Conservation (phyloP, 257 asterid genomes). For the Thymus quinquecostatus region DNA sequence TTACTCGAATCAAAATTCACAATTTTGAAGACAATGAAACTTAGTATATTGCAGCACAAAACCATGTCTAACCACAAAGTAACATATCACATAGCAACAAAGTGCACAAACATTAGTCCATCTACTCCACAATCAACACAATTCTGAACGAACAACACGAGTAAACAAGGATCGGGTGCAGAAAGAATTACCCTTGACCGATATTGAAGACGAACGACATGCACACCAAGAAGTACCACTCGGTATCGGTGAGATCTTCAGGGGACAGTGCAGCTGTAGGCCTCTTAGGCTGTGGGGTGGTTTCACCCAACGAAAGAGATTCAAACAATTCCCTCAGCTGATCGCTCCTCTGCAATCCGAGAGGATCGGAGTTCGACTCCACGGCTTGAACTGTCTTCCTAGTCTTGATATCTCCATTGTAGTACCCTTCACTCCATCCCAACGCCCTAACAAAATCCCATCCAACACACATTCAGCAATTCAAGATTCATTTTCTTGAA, state of each 20-base stretch:
- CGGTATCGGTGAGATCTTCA: constrained; percentile 89
- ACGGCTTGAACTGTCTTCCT: constrained; percentile 71
- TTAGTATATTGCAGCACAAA: neutral
- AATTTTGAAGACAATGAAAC: neutral
- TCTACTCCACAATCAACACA: neutral
- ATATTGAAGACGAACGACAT: constrained; percentile 77
- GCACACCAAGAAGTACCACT: constrained; percentile 97
- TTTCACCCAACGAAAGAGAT: constrained; percentile 69
- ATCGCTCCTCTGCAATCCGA: constrained; percentile 79
- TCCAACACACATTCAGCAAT: constrained; percentile 7
- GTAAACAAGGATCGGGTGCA: neutral
- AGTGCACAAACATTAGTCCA: neutral
- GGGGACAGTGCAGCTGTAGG: constrained; percentile 88
- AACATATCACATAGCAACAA: neutral
- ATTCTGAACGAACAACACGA: neutral
- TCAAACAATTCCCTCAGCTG: constrained; percentile 73
- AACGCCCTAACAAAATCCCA: constrained; percentile 47
- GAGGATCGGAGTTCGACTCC: constrained; percentile 55
- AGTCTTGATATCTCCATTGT: constrained; percentile 90
- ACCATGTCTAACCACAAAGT: neutral
- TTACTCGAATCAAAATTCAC: neutral
- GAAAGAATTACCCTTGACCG: constrained; percentile 76
- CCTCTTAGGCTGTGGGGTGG: constrained; percentile 63
- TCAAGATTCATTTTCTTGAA: neutral
- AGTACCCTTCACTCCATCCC: constrained; percentile 89